phyloP scores from a whole-genome alignment of 495 filamentous ascomycete species.

The Lasiosphaeria ovina region DNA sequence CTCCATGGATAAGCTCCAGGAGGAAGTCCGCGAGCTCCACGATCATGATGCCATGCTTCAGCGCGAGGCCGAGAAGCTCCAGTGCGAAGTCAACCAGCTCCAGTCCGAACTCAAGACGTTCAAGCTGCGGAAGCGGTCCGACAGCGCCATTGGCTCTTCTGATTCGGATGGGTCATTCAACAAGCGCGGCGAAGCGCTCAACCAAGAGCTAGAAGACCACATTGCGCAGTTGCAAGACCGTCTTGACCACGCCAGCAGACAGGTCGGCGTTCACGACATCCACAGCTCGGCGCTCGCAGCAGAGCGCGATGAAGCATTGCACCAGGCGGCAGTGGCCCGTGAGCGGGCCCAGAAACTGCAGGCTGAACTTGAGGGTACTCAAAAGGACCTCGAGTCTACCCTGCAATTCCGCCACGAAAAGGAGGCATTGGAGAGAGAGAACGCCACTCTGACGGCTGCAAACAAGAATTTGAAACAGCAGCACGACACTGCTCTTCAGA shows the following conservation, averaged over 20 bases:
- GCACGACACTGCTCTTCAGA: constrained; percentile 21
- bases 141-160: constrained; percentile 44
- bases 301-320: constrained; percentile 48
- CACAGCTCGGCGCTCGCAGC: constrained; percentile 44
- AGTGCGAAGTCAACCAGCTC: constrained; percentile 43
- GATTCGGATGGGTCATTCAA: constrained; percentile 43
- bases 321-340: constrained; percentile 40
- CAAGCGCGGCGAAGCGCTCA: constrained; percentile 32
- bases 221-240: constrained; percentile 39
- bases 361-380: constrained; percentile 38
- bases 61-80: constrained; percentile 47
- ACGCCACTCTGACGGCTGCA: constrained; percentile 31
- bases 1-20: constrained; percentile 54
- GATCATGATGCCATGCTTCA: constrained; percentile 50
- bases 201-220: constrained; percentile 42
- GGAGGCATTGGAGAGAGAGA: constrained; percentile 35
- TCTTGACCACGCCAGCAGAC: constrained; percentile 46
- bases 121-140: constrained; percentile 36
- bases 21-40: constrained; percentile 48
- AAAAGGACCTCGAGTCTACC: constrained; percentile 35
- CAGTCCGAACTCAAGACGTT: constrained; percentile 42
- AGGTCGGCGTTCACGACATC: constrained; percentile 45
- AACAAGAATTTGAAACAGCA: constrained; percentile 34
- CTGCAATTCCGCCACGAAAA: constrained; percentile 33
- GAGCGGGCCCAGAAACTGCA: constrained; percentile 45